Percentiles rank a stretch among this genome's conserved stretches.
phyloP scores from a whole-genome alignment of 495 filamentous ascomycete species.

The Cercophora newfieldiana region DNA sequence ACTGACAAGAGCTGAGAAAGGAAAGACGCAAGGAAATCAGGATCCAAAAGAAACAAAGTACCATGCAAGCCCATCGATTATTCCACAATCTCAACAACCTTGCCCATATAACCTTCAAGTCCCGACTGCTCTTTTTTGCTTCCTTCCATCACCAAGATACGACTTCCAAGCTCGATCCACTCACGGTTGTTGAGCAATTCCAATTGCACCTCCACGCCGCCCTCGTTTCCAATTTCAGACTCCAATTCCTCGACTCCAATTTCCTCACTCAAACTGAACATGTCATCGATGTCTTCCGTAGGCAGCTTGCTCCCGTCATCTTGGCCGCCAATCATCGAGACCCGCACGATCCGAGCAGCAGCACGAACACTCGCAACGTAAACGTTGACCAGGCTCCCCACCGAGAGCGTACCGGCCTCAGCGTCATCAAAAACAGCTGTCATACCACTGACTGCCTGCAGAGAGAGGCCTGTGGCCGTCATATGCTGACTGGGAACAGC shows the following conservation, averaged over 20 bases:
- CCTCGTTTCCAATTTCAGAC: constrained; percentile 32
- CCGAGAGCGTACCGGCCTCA: constrained; percentile 38
- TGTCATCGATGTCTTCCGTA: constrained; percentile 52
- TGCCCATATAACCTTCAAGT: constrained; percentile 66
- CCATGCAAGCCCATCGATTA: constrained; percentile 25
- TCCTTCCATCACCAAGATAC: constrained; percentile 68
- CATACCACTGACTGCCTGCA: constrained; percentile 59
- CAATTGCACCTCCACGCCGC: constrained; percentile 64
- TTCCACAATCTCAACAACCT: constrained; percentile 56
- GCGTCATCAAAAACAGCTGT: constrained; percentile 50
- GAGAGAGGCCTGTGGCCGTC: constrained; percentile 43
- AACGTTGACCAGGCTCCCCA: constrained; percentile 66
- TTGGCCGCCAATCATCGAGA: constrained; percentile 29
- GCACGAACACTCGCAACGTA: constrained; percentile 88
- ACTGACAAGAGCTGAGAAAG: constrained; percentile 8
- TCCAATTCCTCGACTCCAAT: constrained; percentile 39
- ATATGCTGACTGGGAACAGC: constrained; percentile 56
- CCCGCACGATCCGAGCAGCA: constrained; percentile 62
- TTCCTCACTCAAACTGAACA: constrained; percentile 66
- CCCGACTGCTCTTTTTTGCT: constrained; percentile 60
- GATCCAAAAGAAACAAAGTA: not conserved
- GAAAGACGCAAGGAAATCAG: constrained; percentile 10
- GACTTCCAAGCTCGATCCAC: constrained; percentile 80
- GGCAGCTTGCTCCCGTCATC: constrained; percentile 24
- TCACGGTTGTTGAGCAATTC: constrained; percentile 74